Evolutionary conservation across 2,329 filamentous ascomycete species (phyloP).

Genomic region (Chaetomium sp.): DNA sequence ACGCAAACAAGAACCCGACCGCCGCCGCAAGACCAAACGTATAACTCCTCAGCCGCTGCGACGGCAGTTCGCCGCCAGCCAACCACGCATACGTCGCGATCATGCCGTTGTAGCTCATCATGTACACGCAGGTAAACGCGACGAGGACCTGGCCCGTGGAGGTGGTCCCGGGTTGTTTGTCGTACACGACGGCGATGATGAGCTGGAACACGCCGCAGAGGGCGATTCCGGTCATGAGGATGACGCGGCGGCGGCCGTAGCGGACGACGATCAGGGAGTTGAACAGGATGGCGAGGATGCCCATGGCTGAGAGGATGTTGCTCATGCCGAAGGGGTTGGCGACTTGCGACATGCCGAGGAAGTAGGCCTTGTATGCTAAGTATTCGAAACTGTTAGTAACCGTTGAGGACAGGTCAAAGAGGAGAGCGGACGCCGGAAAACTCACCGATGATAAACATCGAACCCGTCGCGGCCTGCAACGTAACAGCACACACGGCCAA

Average conservation of each 20-base stretch:
- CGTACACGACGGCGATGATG: conserved; percentile 47
- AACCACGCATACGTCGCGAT: conserved; percentile 52
- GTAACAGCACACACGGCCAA: conserved; percentile 42
- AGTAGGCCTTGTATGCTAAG: conserved; percentile 50
- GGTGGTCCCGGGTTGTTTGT: conserved; percentile 32
- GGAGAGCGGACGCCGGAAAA: neutral
- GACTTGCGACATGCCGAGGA: conserved; percentile 53
- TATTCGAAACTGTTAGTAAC: neutral
- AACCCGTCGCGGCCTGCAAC: conserved; percentile 47
- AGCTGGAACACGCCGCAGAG: conserved; percentile 50
- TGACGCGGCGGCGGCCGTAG: conserved; percentile 46
- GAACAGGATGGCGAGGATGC: conserved; percentile 47
- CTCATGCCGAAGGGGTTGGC: conserved; percentile 50
- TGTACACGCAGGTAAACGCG: conserved; percentile 46
- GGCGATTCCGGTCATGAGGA: conserved; percentile 44
- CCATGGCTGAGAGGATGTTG: conserved; percentile 48
- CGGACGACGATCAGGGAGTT: conserved; percentile 48
- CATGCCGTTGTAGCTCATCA: conserved; percentile 48
- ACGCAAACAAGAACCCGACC: conserved; percentile 49
- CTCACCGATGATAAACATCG: conserved; percentile 51
- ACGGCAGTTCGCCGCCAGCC: conserved; percentile 50
- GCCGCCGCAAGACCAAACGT: conserved; percentile 51
- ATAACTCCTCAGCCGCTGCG: conserved; percentile 49
- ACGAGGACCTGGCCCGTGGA: conserved; percentile 43
- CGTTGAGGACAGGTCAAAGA: neutral